phyloP scores from a whole-genome alignment of 78 protist species.

The Cyanophora paradoxa region DNA sequence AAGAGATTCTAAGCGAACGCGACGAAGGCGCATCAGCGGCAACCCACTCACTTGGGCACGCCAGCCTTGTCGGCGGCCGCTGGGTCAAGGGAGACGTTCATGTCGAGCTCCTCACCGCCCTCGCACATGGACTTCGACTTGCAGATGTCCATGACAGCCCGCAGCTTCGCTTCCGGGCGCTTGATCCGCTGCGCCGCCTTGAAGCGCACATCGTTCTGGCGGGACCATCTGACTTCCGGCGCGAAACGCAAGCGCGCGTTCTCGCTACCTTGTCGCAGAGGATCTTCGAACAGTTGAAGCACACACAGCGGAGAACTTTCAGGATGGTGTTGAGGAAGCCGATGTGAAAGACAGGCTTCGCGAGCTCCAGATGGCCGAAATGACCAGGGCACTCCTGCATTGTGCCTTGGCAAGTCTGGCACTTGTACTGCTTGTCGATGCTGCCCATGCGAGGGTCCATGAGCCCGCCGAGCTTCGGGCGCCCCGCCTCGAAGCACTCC shows the following conservation, averaged over 20 bases:
- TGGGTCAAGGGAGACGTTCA: background rate
- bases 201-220: too few relatives aligned
- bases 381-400: slow-evolving; percentile 95
- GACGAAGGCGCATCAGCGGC: background rate
- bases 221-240: too few relatives aligned
- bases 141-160: background rate
- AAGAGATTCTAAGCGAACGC: too few relatives aligned
- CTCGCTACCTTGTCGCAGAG: background rate
- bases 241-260: too few relatives aligned
- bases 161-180: background rate
- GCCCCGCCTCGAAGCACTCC: slow-evolving; percentile 45
- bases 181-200: background rate
- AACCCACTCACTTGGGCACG: background rate
- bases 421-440: slow-evolving; percentile 51
- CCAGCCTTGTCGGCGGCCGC: background rate
- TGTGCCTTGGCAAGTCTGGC: slow-evolving; percentile 79
- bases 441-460: slow-evolving; percentile 91
- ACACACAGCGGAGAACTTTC: slow-evolving; percentile 79
- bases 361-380: slow-evolving; percentile 92
- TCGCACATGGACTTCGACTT: background rate
- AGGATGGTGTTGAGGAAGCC: slow-evolving; percentile 65
- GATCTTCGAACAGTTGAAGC: slow-evolving; percentile 55
- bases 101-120: background rate
- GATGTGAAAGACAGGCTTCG: slow-evolving; percentile 83
- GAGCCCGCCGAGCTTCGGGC: slow-evolving; percentile 80